Percentiles rank a stretch among this genome's conserved stretches.
phyloP scores from a whole-genome alignment of 805 yeast genomes.

The Starmerella bombi region DNA sequence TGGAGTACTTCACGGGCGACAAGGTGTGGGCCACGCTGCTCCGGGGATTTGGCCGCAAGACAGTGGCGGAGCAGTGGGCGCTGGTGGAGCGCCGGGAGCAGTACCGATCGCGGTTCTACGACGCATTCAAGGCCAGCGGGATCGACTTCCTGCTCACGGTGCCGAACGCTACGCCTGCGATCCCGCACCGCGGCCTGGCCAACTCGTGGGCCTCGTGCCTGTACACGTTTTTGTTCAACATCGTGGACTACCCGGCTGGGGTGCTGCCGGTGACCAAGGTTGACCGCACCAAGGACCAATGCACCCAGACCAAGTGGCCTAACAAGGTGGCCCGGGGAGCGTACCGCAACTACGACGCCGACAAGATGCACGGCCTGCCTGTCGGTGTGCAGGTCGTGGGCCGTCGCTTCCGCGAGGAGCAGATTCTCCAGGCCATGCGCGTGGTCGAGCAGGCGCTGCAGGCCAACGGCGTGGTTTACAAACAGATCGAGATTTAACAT shows the following conservation, averaged over 20 bases:
- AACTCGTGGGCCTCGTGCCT: slow-evolving; percentile 32
- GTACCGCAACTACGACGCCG: slow-evolving; percentile 38
- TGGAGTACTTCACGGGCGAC: slow-evolving; percentile 26
- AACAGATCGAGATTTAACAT: slow-evolving; percentile 4
- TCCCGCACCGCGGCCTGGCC: slow-evolving; percentile 30
- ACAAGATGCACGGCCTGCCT: slow-evolving; percentile 37
- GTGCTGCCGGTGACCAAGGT: slow-evolving; percentile 47
- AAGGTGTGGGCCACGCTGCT: slow-evolving; percentile 30
- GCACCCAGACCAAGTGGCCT: slow-evolving; percentile 23
- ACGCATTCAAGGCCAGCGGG: slow-evolving; percentile 25
- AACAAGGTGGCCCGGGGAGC: slow-evolving; percentile 36
- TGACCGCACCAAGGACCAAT: slow-evolving; percentile 27
- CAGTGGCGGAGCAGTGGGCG: slow-evolving; percentile 29
- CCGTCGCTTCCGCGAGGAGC: slow-evolving; percentile 42
- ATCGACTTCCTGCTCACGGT: slow-evolving; percentile 31
- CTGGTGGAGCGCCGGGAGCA: slow-evolving; percentile 29
- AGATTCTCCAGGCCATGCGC: slow-evolving; percentile 38
- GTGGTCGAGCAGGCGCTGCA: slow-evolving; percentile 28
- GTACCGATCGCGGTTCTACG: slow-evolving; percentile 26
- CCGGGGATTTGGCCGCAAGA: slow-evolving; percentile 28
- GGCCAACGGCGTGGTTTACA: slow-evolving; percentile 2
- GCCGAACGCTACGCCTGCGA: slow-evolving; percentile 35
- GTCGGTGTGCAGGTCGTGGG: slow-evolving; percentile 55
- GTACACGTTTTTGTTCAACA: slow-evolving; percentile 45
- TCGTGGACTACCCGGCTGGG: slow-evolving; percentile 44